Conservation (phyloP, 768 basidiomycete species). For the Terana coerulea region DNA sequence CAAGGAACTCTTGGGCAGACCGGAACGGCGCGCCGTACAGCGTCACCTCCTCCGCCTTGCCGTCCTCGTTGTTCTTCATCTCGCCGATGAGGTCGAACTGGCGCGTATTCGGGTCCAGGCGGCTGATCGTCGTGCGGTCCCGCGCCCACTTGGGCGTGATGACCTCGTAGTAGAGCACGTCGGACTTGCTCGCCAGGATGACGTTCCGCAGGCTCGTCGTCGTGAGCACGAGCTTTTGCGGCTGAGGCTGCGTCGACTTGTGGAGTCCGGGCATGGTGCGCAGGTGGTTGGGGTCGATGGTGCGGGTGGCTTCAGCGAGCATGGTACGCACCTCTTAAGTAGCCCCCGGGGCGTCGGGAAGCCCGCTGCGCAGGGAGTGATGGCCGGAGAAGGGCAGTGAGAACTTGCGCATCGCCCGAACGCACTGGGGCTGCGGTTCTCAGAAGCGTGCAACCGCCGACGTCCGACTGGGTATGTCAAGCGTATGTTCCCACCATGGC, state of each 20-base stretch:
- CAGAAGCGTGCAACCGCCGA: neutral
- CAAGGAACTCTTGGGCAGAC: slow-evolving; percentile 30
- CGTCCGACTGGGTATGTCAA: neutral
- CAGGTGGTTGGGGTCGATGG: neutral
- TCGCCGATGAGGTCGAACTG: slow-evolving; percentile 29
- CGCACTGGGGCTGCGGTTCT: slow-evolving; percentile 2
- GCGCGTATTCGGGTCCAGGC: slow-evolving; percentile 28
- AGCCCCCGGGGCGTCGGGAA: neutral
- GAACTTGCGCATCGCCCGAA: neutral
- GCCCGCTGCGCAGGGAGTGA: neutral
- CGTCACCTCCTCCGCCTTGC: slow-evolving; percentile 28
- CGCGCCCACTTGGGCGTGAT: slow-evolving; percentile 36
- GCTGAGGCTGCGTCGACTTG: slow-evolving; percentile 5
- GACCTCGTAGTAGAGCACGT: slow-evolving; percentile 38
- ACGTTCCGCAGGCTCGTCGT: slow-evolving; percentile 35
- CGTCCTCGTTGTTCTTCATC: slow-evolving; percentile 27
- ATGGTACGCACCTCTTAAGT: neutral
- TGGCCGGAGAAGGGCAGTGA: slow-evolving; percentile 6
- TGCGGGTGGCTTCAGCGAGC: neutral
- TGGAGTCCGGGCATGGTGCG: neutral
- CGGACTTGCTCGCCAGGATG: slow-evolving; percentile 34
- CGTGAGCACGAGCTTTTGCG: slow-evolving; percentile 32
- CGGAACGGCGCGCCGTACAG: slow-evolving; percentile 25
- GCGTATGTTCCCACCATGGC: neutral
- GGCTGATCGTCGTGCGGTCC: slow-evolving; percentile 30